These are phyloP conservation scores for Penicillium daleae DNA, from an alignment of 495 filamentous ascomycete species.

Conservation along the genomic window DNA sequence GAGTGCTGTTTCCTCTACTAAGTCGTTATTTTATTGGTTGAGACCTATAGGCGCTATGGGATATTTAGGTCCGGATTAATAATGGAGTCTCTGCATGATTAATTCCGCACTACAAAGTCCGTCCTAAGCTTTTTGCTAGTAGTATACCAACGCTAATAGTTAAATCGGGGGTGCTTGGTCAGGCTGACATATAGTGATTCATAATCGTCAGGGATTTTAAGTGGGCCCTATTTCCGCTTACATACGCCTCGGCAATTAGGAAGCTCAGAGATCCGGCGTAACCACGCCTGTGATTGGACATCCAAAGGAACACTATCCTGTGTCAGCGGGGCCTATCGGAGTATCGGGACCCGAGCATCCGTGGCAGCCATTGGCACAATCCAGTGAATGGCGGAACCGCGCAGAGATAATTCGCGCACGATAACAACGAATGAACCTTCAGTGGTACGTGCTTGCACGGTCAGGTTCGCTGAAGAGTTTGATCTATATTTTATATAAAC, in stretches of 20 bases:
- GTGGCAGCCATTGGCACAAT: conserved; percentile 4
- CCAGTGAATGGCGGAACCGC: neutral
- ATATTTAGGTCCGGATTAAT: neutral
- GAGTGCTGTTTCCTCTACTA: too few species aligned
- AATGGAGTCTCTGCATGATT: neutral
- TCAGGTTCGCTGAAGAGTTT: neutral
- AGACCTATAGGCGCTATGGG: too few species aligned
- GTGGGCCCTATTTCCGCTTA: conserved; percentile 6
- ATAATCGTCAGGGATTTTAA: conserved; percentile 1
- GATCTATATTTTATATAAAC: conserved; percentile 4
- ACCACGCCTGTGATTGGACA: conserved; percentile 2
- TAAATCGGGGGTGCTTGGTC: conserved; percentile 5
- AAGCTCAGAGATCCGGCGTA: conserved; percentile 1
- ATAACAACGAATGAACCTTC: neutral
- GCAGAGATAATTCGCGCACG: neutral
- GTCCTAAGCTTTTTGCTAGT: neutral
- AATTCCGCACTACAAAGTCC: conserved; percentile 6
- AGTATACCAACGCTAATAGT: too few species aligned
- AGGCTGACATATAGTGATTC: conserved; percentile 13
- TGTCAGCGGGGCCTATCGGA: conserved; percentile 5
- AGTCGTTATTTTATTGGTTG: too few species aligned
- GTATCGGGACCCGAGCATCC: too few species aligned
- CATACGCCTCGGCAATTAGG: conserved; percentile 4
- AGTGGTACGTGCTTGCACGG: neutral
- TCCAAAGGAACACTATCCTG: neutral